Percentiles rank a stretch among this genome's conserved stretches.
Evolutionary conservation across 306 rosid genomes (phyloP).

Genomic region (Dalbergia cochinchinensis): DNA sequence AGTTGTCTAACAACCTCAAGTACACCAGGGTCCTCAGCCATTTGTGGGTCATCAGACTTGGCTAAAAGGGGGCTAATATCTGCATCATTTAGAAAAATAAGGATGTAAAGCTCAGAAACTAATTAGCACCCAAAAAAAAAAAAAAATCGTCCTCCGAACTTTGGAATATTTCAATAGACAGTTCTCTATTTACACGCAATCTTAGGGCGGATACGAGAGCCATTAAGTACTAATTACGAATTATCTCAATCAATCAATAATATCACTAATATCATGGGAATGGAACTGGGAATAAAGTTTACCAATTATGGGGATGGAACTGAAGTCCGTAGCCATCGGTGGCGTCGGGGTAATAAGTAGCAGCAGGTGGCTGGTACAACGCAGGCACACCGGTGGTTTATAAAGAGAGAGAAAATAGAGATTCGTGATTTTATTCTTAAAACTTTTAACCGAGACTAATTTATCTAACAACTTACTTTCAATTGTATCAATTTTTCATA

Average conservation of each 20-base stretch:
- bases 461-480: too few species aligned
- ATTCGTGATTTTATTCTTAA: too few species aligned
- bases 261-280: too few species aligned
- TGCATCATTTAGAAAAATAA: constrained; percentile 43
- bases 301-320: constrained; percentile 84
- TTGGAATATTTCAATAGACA: background rate
- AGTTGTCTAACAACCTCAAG: constrained; percentile 72
- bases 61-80: constrained; percentile 78
- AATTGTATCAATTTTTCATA: too few species aligned
- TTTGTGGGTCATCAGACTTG: constrained; percentile 71
- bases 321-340: constrained; percentile 78
- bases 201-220: background rate
- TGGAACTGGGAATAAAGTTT: constrained; percentile 35
- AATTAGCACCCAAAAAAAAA: constrained; percentile 18
- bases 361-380: background rate
- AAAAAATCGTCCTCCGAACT: background rate
- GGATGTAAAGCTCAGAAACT: constrained; percentile 19
- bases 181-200: background rate
- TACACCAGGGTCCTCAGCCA: constrained; percentile 71
- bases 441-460: too few species aligned
- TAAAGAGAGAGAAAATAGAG: background rate
- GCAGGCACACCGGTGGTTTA: background rate
- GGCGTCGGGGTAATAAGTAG: background rate
- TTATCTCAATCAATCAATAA: too few species aligned
- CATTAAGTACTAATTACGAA: background rate